phyloP scores from a whole-genome alignment of 2,329 filamentous ascomycete species.

The Alternaria gansuensis region DNA sequence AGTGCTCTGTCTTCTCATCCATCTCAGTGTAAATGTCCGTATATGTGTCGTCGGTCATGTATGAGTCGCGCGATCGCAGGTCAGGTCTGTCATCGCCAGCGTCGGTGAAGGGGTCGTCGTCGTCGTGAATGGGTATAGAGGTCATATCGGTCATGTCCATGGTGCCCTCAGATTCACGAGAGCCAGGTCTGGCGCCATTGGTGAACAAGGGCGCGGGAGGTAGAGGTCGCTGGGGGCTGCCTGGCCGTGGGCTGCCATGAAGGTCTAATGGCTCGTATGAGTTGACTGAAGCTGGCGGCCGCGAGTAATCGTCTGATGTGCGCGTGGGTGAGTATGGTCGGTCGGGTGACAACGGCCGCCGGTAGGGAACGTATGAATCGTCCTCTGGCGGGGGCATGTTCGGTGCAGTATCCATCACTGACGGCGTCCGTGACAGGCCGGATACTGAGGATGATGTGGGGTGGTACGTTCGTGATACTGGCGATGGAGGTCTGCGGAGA shows the following conservation, averaged over 20 bases:
- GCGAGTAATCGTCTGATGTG: conserved; percentile 69
- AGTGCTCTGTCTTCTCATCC: conserved; percentile 74
- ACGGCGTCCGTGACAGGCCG: conserved; percentile 57
- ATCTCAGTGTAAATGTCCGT: conserved; percentile 59
- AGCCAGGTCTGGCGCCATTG: conserved; percentile 57
- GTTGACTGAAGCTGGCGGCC: conserved; percentile 74
- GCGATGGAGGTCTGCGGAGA: conserved; percentile 53
- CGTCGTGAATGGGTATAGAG: conserved; percentile 71
- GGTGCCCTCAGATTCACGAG: conserved; percentile 54
- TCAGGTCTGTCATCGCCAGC: conserved; percentile 65
- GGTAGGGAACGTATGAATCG: conserved; percentile 71
- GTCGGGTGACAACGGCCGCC: conserved; percentile 60
- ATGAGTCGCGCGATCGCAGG: conserved; percentile 70
- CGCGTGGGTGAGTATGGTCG: conserved; percentile 65
- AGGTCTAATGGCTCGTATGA: conserved; percentile 87
- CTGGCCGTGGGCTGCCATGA: conserved; percentile 87
- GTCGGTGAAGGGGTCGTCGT: conserved; percentile 76
- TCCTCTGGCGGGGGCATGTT: conserved; percentile 65
- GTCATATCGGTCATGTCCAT: conserved; percentile 75
- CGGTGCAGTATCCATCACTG: conserved; percentile 61
- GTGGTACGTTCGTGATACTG: conserved; percentile 59
- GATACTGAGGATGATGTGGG: conserved; percentile 57
- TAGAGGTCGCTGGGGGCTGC: conserved; percentile 84
- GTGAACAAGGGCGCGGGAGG: conserved; percentile 89
- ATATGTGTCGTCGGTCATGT: conserved; percentile 68